Evolutionary conservation across 139 green algal genomes (phyloP), one percentile per base, ranked within the genome.

Genomic region (Chlorokybus atmophyticus): DNA sequence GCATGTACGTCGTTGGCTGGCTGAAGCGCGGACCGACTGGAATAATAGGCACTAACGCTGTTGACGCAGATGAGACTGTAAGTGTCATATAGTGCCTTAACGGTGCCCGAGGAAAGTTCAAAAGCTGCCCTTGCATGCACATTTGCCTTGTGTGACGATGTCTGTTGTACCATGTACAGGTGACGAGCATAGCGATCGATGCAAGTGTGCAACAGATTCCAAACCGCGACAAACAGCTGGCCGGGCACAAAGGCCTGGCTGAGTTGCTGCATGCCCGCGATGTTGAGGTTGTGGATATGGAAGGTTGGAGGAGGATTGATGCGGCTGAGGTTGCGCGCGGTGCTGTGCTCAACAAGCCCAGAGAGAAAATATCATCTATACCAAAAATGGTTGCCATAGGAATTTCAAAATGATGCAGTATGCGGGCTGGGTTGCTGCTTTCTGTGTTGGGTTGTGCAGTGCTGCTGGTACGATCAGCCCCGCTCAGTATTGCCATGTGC

Each of bases 41-140:
- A 3, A 75, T 78, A 44, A 75, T 79, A 32, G 68, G 62, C n/a
- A 75, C 71, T 1, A 78, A 79, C 39, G 48, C 78, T 6, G 26
- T 58, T 2, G 54, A 61, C 48, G 65, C 70, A 4, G 62, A 88
- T 28, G 59, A 77, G 25, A 74, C 64, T 3, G 64, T 68, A 8
- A 32, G 1, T 19, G 17, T 19, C 1, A 47, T 70, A 1, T 41
- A 21, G 42, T 32, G 56, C 40, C 38, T 4, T 23, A 10, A 10
- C 17, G n/a, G 1, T 4, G 32, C 0, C 24, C n/a, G 1, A 19
- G 4, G 35, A 21, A 44, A 42, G 27, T 17, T 10, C 7, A 57
- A 28, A 14, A 28, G 6, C 50, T 29, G 7, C 27, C 10, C 39
- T 40, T 44, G 38, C 14, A 23, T 44, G 38, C 14, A 23, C 14